Evolutionary conservation across 192 early-diverging fungal genomes (phyloP).

Genomic region (Piromyces finnis): DNA sequence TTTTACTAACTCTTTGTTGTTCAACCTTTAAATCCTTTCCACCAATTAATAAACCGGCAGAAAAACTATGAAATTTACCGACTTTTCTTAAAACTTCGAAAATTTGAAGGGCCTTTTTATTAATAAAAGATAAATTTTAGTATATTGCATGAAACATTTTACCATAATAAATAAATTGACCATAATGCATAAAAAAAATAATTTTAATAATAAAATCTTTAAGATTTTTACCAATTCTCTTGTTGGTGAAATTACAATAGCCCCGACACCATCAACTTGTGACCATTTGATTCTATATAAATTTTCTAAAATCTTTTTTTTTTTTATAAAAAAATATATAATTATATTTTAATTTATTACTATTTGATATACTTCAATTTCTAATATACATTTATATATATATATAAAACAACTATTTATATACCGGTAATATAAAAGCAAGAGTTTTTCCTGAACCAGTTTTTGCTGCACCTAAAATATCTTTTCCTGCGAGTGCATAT

Average conservation of each 20-base stretch:
- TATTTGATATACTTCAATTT: not conserved
- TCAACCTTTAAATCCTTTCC: constrained; percentile 76
- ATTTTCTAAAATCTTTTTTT: constrained; percentile 52
- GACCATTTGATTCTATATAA: constrained; percentile 76
- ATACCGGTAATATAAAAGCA: constrained; percentile 51
- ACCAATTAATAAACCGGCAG: constrained; percentile 90
- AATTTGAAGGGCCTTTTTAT: constrained; percentile 57
- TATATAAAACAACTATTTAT: not conserved
- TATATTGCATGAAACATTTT: not conserved
- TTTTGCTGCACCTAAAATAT: constrained; percentile 70
- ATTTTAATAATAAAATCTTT: not conserved
- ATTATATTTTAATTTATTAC: not conserved
- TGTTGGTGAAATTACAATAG: constrained; percentile 65
- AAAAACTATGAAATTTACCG: constrained; percentile 52
- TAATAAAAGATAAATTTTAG: no score
- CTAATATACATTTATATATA: constrained; percentile 6
- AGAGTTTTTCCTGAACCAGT: constrained; percentile 75
- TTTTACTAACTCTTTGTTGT: constrained; percentile 44
- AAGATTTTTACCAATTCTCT: constrained; percentile 32
- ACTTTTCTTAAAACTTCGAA: constrained; percentile 69
- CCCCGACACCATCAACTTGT: constrained; percentile 56
- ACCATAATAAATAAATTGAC: not conserved
- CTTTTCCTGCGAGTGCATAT: constrained; percentile 42
- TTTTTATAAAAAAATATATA: not conserved
- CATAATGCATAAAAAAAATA: not conserved